Percentiles rank a stretch among this genome's conserved stretches.
phyloP scores from a whole-genome alignment of 2,329 filamentous ascomycete species.

The Trichophyton benhamiae region DNA sequence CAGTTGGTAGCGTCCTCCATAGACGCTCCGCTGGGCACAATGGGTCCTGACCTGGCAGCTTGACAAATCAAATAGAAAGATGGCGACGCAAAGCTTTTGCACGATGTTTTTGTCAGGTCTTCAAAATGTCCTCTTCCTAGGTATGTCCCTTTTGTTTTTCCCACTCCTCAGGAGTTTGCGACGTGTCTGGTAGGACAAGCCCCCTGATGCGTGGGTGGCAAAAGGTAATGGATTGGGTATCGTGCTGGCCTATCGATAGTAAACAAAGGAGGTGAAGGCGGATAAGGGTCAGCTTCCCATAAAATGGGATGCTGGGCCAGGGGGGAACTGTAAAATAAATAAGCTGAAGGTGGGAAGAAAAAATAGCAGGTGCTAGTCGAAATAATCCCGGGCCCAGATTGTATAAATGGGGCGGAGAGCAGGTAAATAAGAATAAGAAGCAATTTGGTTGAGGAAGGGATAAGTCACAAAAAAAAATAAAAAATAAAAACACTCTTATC shows the following conservation, averaged over 20 bases:
- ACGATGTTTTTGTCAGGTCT: neutral
- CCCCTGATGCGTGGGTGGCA: constrained; percentile 11
- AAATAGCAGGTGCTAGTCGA: neutral
- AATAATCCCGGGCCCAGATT: constrained; percentile 5
- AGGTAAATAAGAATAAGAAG: constrained; percentile 7
- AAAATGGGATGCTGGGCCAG: neutral
- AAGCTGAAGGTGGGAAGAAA: neutral
- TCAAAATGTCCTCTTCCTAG: neutral
- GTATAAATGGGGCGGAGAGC: constrained; percentile 1
- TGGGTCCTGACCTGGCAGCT: neutral
- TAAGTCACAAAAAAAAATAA: constrained; percentile 5
- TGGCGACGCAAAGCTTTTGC: neutral
- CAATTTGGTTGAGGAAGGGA: constrained; percentile 7
- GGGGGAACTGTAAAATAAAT: constrained; percentile 3
- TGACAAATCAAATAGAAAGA: neutral
- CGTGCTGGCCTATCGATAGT: neutral
- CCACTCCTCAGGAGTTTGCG: constrained; percentile 9
- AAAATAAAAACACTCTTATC: neutral
- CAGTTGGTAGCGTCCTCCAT: constrained; percentile 6
- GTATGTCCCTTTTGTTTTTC: constrained; percentile 1
- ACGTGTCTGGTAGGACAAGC: constrained; percentile 11
- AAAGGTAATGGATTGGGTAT: constrained; percentile 9
- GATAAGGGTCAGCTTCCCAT: neutral
- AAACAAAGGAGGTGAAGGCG: constrained; percentile 5
- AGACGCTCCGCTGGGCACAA: neutral